Evolutionary conservation across 2,329 filamentous ascomycete species (phyloP), one percentile per base, ranked within the genome.

Genomic region (Trichoderma polysporum): DNA sequence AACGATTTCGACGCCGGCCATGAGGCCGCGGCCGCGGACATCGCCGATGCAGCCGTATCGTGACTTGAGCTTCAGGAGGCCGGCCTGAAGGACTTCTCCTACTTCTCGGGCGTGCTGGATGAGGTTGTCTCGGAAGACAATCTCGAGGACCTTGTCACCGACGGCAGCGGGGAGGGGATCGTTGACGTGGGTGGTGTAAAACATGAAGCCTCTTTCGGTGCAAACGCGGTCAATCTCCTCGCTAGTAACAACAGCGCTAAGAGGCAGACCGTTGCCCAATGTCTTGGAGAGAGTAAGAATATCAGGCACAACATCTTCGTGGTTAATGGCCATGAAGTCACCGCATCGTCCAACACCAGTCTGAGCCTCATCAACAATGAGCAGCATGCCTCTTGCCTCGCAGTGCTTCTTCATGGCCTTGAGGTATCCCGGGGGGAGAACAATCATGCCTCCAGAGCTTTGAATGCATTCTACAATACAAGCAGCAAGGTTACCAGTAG

Each of bases 401-500:
- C 86, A 89, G 66, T 88, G 82, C 15, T 74, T 73, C 69, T 84
- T 85, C 71, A 90, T 77, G 0, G 82, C 83, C 62, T 79, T 79
- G 22, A 90, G 77, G 68, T 90, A 91, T 0, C 88, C 88, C 0
- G 74, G 66, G 0, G 88, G 88, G 0, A 88, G 79, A 1, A 85
- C 83, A 35, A 86, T 82, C 77, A 90, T 88, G 2, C 88, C 88
- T 0, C 83, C 88, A 0, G 81, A 79, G 29, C 83, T 85, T 10
- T 87, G 81, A 41, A 90, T 88, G 17, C 84, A 86, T 74, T 90
- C 87, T 58, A 90, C 78, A 64, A 91, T 88, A 62, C 86, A 84
- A 1, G 88, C 88, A 0, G 88, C 88, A 0, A 90, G 80, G 0
- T 86, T 89, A 0, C 88, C 88, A 66, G 82, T 84, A 0, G 83